Conservation (phyloP, 345 rosid species). For the Linum tenue region DNA sequence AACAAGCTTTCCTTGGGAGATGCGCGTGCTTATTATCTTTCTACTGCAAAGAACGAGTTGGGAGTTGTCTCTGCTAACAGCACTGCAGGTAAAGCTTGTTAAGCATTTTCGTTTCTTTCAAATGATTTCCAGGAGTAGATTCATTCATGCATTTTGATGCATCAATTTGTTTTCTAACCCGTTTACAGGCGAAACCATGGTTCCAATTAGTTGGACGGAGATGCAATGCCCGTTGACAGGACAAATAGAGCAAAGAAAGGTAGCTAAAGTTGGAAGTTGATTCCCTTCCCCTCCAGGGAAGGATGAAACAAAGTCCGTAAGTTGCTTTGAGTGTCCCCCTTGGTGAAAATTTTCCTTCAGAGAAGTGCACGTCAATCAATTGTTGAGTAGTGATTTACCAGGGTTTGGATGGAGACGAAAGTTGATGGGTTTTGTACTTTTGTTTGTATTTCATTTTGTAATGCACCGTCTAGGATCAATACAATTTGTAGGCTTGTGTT, state of each 20-base stretch:
- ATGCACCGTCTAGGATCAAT: not conserved
- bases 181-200: conserved; percentile 67
- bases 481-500: not conserved
- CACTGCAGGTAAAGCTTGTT: conserved; percentile 47
- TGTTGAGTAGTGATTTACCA: not conserved
- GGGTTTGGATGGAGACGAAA: not conserved
- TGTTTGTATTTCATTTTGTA: not conserved
- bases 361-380: not conserved
- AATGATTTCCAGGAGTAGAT: not conserved
- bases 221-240: conserved; percentile 89
- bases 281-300: not conserved
- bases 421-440: not conserved
- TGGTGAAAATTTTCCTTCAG: not conserved
- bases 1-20: conserved; percentile 86
- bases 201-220: conserved; percentile 91
- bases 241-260: conserved; percentile 79
- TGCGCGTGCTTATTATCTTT: conserved; percentile 83
- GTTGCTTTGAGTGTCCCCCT: not conserved
- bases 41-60: conserved; percentile 83
- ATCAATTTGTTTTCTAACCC: not conserved
- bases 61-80: conserved; percentile 92
- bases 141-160: not conserved
- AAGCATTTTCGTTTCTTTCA: not conserved
- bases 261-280: conserved; percentile 67
- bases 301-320: not conserved